These are phyloP conservation scores for Mucor plumbeus DNA, from an alignment of 371 early-diverging fungal genomes.

Conservation along the genomic window DNA sequence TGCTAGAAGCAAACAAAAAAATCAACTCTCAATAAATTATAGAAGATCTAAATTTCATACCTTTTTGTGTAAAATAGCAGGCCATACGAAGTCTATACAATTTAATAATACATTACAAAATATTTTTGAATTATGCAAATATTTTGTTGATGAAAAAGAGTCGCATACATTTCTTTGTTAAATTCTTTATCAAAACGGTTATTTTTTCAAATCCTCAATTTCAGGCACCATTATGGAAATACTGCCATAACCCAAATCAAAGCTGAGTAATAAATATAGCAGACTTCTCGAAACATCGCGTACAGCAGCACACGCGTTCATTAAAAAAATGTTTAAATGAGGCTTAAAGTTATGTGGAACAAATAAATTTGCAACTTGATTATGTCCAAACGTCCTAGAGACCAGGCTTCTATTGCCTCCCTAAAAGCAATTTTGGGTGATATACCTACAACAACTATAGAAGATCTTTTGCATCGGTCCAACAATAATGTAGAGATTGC, in stretches of 20 bases:
- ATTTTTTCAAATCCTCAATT: no score
- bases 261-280: background rate
- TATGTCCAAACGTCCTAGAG: conserved; percentile 25
- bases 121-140: no score
- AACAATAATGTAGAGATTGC: conserved; percentile 32
- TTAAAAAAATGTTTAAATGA: background rate
- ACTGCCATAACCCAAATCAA: conserved; percentile 22
- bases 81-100: no score
- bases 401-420: conserved; percentile 18
- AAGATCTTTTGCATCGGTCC: conserved; percentile 19
- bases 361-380: conserved; percentile 5
- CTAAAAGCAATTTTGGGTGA: conserved; percentile 24
- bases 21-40: no score
- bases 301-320: background rate
- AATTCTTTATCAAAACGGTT: no score
- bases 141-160: no score
- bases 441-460: conserved; percentile 1
- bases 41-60: no score
- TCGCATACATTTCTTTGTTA: no score
- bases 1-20: no score
- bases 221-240: no score
- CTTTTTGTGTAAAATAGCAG: no score
- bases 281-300: conserved; percentile 6
- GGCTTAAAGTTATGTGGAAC: background rate
- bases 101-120: no score